A percentile compares a stretch with the other conserved stretches of the same genome.
These are phyloP conservation scores for Erythrobasidium yunnanense DNA, from an alignment of 768 basidiomycete species.

Conservation along the genomic window DNA sequence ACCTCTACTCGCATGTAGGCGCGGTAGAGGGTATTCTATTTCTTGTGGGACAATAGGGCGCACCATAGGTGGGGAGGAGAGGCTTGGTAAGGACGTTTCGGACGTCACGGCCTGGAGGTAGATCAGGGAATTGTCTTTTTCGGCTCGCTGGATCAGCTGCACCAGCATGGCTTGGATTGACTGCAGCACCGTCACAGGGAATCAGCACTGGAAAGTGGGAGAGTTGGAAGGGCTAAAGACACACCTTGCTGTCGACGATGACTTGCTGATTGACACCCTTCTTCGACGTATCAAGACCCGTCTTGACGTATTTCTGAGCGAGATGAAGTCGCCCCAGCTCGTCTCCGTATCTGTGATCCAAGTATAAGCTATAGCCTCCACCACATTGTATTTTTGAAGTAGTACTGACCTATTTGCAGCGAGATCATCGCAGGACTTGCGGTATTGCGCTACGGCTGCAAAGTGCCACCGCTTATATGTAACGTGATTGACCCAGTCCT, in stretches of 20 bases:
- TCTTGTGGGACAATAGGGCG: conserved; percentile 49
- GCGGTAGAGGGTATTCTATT: conserved; percentile 38
- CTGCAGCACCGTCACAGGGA: too few species aligned
- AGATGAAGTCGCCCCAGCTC: conserved; percentile 68
- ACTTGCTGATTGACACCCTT: conserved; percentile 59
- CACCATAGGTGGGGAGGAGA: conserved; percentile 59
- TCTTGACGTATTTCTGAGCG: conserved; percentile 58
- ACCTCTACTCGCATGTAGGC: conserved; percentile 15
- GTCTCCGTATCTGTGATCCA: conserved; percentile 59
- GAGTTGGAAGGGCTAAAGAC: too few species aligned
- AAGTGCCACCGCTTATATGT: conserved; percentile 78
- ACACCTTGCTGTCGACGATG: conserved; percentile 66
- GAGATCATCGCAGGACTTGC: conserved; percentile 78
- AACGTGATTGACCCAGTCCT: conserved; percentile 73
- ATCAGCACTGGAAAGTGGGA: too few species aligned
- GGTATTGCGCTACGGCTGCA: conserved; percentile 71
- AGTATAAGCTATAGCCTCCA: neutral
- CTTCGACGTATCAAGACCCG: conserved; percentile 58
- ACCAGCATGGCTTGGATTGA: conserved; percentile 63
- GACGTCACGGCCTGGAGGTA: conserved; percentile 82
- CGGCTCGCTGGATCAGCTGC: conserved; percentile 57
- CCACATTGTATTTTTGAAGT: neutral
- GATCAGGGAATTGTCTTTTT: conserved; percentile 87
- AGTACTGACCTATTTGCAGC: conserved; percentile 49
- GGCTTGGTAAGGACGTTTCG: conserved; percentile 53